A percentile compares a stretch with the other conserved stretches of the same genome.
Evolutionary conservation across 495 filamentous ascomycete species (phyloP).

Genomic region (Penicillium simplicissimum): DNA sequence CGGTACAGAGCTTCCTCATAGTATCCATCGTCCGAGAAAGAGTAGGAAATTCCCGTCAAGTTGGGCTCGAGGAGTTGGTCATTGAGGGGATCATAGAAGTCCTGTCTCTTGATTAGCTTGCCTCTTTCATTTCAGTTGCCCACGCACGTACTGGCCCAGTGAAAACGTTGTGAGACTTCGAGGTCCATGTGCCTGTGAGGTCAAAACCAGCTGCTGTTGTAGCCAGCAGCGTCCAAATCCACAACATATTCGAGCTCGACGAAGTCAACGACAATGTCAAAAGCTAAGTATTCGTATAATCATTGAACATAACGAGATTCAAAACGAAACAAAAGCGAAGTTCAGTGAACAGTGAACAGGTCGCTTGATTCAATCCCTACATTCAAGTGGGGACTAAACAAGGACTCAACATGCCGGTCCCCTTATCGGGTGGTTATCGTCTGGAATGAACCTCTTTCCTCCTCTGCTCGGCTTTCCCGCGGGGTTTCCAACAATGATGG

Average conservation of each 20-base stretch:
- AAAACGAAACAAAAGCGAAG: not conserved
- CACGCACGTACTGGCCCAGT: conserved; percentile 66
- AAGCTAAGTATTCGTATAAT: not conserved
- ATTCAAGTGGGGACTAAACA: conserved; percentile 25
- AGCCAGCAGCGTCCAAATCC: conserved; percentile 27
- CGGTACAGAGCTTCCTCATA: conserved; percentile 77
- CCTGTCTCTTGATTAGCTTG: conserved; percentile 42
- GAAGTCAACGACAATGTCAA: not conserved
- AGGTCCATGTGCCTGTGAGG: conserved; percentile 75
- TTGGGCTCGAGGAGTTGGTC: conserved; percentile 69
- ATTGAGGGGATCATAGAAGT: conserved; percentile 71
- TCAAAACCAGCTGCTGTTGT: conserved; percentile 40
- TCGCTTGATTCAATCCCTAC: conserved; percentile 16
- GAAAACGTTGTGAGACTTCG: conserved; percentile 69
- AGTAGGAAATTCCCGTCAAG: conserved; percentile 78
- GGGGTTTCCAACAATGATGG: conserved; percentile 36
- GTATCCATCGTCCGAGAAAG: conserved; percentile 70
- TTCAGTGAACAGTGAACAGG: not conserved
- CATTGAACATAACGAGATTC: conserved; percentile 7
- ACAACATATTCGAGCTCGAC: conserved; percentile 20
- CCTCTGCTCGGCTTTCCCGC: conserved; percentile 14
- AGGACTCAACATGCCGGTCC: conserved; percentile 19
- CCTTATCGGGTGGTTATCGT: conserved; percentile 26
- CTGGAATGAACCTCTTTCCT: conserved; percentile 17
- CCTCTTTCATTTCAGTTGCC: not conserved